A percentile compares a stretch with the other conserved stretches of the same genome.
phyloP scores from a whole-genome alignment of 2,329 filamentous ascomycete species.

The Hypomyces perniciosus region DNA sequence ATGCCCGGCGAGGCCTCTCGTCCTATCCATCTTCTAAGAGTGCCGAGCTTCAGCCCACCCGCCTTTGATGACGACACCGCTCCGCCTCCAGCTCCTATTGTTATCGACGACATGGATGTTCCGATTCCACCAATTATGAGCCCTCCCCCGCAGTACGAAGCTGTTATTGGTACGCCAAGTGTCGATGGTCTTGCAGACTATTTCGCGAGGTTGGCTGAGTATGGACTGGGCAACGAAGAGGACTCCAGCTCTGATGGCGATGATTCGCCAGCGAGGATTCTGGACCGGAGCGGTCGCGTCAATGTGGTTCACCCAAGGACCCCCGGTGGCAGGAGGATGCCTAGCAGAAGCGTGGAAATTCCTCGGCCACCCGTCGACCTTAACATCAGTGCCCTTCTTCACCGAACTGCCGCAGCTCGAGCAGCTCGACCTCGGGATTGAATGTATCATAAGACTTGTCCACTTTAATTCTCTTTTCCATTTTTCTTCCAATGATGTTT shows the following conservation, averaged over 20 bases:
- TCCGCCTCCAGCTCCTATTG: conserved; percentile 27
- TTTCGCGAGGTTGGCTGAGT: conserved; percentile 72
- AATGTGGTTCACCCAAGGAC: conserved; percentile 53
- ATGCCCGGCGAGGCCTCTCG: conserved; percentile 30
- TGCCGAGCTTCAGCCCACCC: conserved; percentile 82
- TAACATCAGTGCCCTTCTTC: conserved; percentile 20
- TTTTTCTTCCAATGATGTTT: no score
- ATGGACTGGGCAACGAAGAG: conserved; percentile 45
- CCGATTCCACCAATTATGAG: conserved; percentile 48
- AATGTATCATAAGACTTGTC: no score
- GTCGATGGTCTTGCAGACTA: conserved; percentile 76
- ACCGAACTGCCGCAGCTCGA: neutral
- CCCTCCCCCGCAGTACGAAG: conserved; percentile 79
- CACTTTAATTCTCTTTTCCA: no score
- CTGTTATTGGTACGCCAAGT: conserved; percentile 63
- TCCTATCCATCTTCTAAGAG: conserved; percentile 77
- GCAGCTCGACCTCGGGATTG: neutral
- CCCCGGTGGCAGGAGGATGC: conserved; percentile 45
- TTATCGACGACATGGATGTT: conserved; percentile 12
- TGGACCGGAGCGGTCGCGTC: conserved; percentile 48
- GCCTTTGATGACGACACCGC: conserved; percentile 70
- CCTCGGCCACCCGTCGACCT: conserved; percentile 31
- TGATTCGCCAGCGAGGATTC: conserved; percentile 40
- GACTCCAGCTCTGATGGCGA: conserved; percentile 38
- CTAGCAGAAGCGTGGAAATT: conserved; percentile 53